Conservation (phyloP, 192 early-diverging fungal species). For the Coemansia sp. region DNA sequence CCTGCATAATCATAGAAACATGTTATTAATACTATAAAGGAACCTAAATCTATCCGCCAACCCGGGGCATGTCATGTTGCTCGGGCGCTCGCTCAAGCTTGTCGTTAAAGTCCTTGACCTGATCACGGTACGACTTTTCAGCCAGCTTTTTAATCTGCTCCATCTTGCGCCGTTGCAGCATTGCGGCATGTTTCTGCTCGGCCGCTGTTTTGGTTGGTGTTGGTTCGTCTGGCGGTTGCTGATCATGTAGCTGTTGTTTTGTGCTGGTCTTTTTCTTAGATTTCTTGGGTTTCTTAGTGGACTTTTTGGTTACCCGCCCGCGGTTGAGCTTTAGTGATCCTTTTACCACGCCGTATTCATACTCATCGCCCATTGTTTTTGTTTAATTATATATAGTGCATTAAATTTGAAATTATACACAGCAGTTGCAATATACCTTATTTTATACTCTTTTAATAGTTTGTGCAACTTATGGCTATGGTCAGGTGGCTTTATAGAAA, state of each 20-base stretch:
- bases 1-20: too few species aligned
- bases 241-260: not conserved
- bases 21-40: constrained; percentile 1
- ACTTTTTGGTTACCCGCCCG: constrained; percentile 26
- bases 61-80: constrained; percentile 65
- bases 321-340: constrained; percentile 43
- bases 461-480: too few species aligned
- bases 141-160: constrained; percentile 48
- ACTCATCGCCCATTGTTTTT: constrained; percentile 32
- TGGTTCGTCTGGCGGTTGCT: not conserved
- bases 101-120: constrained; percentile 61
- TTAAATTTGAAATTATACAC: not conserved
- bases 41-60: constrained; percentile 24
- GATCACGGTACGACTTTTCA: constrained; percentile 49
- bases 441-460: too few species aligned
- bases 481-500: too few species aligned
- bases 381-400: not conserved
- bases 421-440: too few species aligned
- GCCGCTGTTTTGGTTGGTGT: constrained; percentile 16
- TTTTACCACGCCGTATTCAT: constrained; percentile 43
- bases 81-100: constrained; percentile 61
- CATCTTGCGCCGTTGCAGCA: constrained; percentile 20
- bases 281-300: constrained; percentile 11
- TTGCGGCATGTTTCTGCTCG: constrained; percentile 26
- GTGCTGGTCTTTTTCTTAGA: constrained; percentile 1